phyloP scores from a whole-genome alignment of 495 filamentous ascomycete species.

The Tetracladium marchalianum region DNA sequence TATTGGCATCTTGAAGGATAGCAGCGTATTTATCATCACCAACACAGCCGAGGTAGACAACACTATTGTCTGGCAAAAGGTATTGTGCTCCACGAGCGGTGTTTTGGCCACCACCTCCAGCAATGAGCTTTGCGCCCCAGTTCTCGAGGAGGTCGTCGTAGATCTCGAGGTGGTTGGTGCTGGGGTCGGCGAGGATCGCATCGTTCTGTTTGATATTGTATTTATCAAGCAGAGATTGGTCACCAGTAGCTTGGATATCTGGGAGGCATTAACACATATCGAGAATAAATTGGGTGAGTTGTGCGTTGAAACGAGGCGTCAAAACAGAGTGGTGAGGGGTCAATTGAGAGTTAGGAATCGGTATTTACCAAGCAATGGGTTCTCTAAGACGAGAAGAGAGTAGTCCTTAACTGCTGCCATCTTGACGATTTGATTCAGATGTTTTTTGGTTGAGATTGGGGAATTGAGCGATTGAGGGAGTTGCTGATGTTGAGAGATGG shows the following conservation, averaged over 20 bases:
- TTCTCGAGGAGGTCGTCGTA: constrained; percentile 87
- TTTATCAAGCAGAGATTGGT: constrained; percentile 74
- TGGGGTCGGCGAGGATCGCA: constrained; percentile 79
- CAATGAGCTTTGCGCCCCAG: constrained; percentile 85
- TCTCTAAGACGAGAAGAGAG: constrained; percentile 84
- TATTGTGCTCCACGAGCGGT: constrained; percentile 96
- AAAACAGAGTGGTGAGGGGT: background rate
- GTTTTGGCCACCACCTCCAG: constrained; percentile 96
- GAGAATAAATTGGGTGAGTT: background rate
- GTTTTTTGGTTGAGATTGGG: background rate
- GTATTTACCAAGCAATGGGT: constrained; percentile 80
- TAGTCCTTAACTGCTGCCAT: constrained; percentile 71
- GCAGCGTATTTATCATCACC: constrained; percentile 87
- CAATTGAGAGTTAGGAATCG: constrained; percentile 8
- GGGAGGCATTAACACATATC: constrained; percentile 9
- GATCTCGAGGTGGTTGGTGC: constrained; percentile 69
- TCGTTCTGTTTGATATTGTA: constrained; percentile 93
- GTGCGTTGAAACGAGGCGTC: background rate
- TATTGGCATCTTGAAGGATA: constrained; percentile 65
- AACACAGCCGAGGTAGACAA: constrained; percentile 87
- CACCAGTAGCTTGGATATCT: constrained; percentile 89
- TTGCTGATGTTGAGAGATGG: constrained; percentile 1
- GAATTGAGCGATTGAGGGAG: constrained; percentile 2
- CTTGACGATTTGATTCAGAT: constrained; percentile 20
- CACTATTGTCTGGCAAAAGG: constrained; percentile 75